Percentiles rank a stretch among this genome's conserved stretches.
These are phyloP conservation scores for Sarcocystis neurona DNA, from an alignment of 169 alveolate genomes.

Conservation along the genomic window DNA sequence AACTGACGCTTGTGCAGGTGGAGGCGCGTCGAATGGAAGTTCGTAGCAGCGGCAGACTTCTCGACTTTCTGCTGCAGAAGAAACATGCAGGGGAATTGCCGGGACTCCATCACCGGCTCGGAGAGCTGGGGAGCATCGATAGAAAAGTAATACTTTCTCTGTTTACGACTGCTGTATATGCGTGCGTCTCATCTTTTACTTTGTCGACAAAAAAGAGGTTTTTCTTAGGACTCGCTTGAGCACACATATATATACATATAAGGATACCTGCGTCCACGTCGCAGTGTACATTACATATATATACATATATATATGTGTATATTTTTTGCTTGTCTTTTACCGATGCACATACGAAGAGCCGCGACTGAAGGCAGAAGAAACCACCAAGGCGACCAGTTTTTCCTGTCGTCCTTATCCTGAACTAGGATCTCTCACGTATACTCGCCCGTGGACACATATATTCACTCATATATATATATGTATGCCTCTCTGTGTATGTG, in stretches of 20 bases:
- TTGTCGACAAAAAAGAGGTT: neutral
- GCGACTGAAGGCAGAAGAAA: no score
- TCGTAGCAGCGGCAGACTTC: slow-evolving; percentile 2
- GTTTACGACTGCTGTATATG: neutral
- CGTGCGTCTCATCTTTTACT: neutral
- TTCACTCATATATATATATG: neutral
- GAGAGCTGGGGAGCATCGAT: slow-evolving; percentile 18
- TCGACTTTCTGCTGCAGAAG: slow-evolving; percentile 21
- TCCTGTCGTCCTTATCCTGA: neutral
- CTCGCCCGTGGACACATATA: neutral
- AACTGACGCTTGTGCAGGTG: slow-evolving; percentile 12
- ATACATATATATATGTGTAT: no score
- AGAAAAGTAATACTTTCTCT: neutral
- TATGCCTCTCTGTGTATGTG: neutral
- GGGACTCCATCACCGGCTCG: slow-evolving; percentile 19
- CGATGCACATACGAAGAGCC: no score
- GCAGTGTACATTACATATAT: neutral
- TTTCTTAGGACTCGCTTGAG: neutral
- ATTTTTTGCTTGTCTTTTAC: no score
- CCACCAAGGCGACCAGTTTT: neutral
- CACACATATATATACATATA: neutral
- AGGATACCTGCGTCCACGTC: neutral
- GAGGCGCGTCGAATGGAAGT: slow-evolving; percentile 32
- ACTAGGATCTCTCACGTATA: neutral
- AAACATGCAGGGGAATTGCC: neutral